A percentile compares a stretch with the other conserved stretches of the same genome.
phyloP scores from a whole-genome alignment of 768 basidiomycete species.

The Hysterangium stoloniferum region DNA sequence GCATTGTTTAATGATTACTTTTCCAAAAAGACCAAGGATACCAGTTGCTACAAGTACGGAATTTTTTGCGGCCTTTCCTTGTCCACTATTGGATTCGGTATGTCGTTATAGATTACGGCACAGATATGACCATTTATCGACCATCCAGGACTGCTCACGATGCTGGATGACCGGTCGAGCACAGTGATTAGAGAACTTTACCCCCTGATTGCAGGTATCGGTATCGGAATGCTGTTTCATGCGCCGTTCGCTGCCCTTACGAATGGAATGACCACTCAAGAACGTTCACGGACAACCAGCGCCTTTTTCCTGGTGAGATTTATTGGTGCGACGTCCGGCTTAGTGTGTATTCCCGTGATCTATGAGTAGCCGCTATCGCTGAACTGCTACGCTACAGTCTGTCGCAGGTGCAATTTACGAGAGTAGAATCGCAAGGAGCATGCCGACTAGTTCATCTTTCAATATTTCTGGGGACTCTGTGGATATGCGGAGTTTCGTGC shows the following conservation, averaged over 20 bases:
- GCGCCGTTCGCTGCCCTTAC: slow-evolving; percentile 79
- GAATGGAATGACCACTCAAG: slow-evolving; percentile 51
- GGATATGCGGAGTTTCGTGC: slow-evolving; percentile 41
- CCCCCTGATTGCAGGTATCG: slow-evolving; percentile 67
- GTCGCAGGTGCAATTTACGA: slow-evolving; percentile 71
- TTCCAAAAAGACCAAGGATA: slow-evolving; percentile 49
- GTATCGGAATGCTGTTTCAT: slow-evolving; percentile 79
- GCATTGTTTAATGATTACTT: slow-evolving; percentile 75
- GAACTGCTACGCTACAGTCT: slow-evolving; percentile 37
- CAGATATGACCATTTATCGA: slow-evolving; percentile 14
- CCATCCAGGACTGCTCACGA: slow-evolving; percentile 52
- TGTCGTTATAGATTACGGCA: slow-evolving; percentile 18
- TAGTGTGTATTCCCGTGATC: slow-evolving; percentile 40
- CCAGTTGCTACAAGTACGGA: slow-evolving; percentile 56
- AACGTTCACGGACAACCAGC: slow-evolving; percentile 73
- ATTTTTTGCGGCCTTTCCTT: slow-evolving; percentile 58
- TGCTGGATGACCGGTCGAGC: slow-evolving; percentile 48
- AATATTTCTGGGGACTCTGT: slow-evolving; percentile 39
- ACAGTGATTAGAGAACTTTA: slow-evolving; percentile 41
- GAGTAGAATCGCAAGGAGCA: slow-evolving; percentile 36
- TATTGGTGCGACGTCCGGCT: slow-evolving; percentile 75
- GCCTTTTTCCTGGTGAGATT: slow-evolving; percentile 85
- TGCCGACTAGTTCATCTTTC: slow-evolving; percentile 42
- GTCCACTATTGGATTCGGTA: slow-evolving; percentile 69
- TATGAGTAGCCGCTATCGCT: slow-evolving; percentile 14